Base-by-base conservation (phyloP, 1,284 basidiomycete genomes). In the Rhodotorula sp. region DNA sequence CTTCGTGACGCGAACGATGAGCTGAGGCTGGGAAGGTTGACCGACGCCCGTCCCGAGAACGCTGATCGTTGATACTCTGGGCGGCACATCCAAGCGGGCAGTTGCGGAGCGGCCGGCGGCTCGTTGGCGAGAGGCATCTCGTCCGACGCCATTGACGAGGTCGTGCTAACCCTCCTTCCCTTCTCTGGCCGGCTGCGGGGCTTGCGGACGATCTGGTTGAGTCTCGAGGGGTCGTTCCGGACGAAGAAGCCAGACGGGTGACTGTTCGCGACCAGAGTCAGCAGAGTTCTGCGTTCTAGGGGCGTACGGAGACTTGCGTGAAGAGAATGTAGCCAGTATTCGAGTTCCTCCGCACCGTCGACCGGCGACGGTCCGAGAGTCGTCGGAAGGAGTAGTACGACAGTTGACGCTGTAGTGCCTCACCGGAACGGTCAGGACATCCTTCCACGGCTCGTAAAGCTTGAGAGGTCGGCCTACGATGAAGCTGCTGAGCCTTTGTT, bases 341-440 rank as follows among this genome's bases (percentile, higher is more conserved):
- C 5, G 60, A 59, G 7, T 64, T 47, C 6, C 69, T 46, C 11
- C 68, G 57, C 34, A 71, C 72, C 0, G 66, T 66, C 4, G 66
- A 68, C 4, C 72, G 59, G 10, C 72, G 68, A 34, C 72, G 72
- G 57, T 73, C 72, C 3, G 68, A 70, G 7, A 73, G 66, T 19
- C 72, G 72, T 32, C 69, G 67, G 59, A 67, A 73, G 46, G 67
- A 65, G 66, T 71, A 73, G 62, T 73, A 73, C 17, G 62, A 65
- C 2, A 73, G 68, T 36, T 73, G 72, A 4, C 66, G 64, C 64
- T 63, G 60, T 15, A 17, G 9, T 10, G 5, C 51, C 6, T 10
- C 48, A 5, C 7, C 4, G 4, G 29, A 30, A 39, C 13, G 17
- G 5, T 3, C 34, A 27, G 22, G 6, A n/a, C 34, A n/a, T 10